phyloP scores from a whole-genome alignment of 2,329 filamentous ascomycete species.

The Cercospora zeina region DNA sequence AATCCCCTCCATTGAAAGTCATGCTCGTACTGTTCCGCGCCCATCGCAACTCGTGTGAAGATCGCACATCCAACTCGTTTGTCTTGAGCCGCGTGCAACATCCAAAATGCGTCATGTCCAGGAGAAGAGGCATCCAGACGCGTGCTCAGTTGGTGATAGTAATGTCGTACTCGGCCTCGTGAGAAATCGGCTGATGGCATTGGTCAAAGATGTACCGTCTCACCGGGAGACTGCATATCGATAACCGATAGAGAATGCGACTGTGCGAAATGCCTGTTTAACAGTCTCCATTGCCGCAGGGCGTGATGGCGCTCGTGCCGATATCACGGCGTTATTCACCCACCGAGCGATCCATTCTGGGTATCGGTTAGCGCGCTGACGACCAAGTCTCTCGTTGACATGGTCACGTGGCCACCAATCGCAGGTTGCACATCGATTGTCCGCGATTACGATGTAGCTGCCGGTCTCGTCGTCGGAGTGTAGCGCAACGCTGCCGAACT shows the following conservation, averaged over 20 bases:
- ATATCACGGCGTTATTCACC: too few species aligned
- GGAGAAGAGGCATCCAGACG: not conserved
- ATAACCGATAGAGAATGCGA: not conserved
- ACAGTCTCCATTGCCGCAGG: not conserved
- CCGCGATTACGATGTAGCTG: too few species aligned
- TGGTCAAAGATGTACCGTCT: not conserved
- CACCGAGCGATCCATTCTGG: too few species aligned
- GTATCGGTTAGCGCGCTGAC: too few species aligned
- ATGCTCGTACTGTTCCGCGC: conserved; percentile 1
- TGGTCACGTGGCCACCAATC: too few species aligned
- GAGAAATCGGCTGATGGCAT: not conserved
- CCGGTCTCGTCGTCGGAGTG: too few species aligned
- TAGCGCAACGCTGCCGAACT: not conserved
- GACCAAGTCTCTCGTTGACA: too few species aligned
- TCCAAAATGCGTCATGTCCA: not conserved
- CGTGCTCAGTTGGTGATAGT: not conserved
- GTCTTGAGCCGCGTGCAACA: not conserved
- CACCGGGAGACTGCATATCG: not conserved
- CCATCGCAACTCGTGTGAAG: not conserved
- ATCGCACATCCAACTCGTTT: not conserved
- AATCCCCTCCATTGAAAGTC: not conserved
- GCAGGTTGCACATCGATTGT: too few species aligned
- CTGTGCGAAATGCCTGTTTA: not conserved
- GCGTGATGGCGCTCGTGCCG: not conserved
- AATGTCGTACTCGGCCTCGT: not conserved